These are phyloP conservation scores for Starmerella floricola DNA, from an alignment of 805 yeast species.

Conservation along the genomic window DNA sequence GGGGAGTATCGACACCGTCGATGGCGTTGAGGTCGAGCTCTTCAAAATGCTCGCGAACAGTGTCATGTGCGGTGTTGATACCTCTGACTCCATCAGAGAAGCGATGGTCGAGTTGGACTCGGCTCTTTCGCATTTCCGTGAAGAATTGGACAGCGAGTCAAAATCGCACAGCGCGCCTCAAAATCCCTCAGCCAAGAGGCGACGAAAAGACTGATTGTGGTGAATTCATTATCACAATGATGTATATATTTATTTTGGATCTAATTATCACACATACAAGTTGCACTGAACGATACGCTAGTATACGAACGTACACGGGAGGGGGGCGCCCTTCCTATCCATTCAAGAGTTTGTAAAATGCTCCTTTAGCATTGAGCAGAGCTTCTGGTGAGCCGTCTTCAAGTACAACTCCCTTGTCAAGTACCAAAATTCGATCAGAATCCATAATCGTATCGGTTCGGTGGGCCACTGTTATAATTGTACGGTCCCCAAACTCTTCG, in stretches of 20 bases:
- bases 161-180: too few species aligned
- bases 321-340: too few species aligned
- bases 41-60: conserved; percentile 12
- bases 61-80: conserved; percentile 1
- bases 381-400: conserved; percentile 58
- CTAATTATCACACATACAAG: too few species aligned
- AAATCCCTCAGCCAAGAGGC: neutral
- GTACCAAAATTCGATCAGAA: conserved; percentile 57
- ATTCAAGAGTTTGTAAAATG: conserved; percentile 14
- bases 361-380: conserved; percentile 43
- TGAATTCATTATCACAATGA: neutral
- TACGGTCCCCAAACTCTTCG: conserved; percentile 50
- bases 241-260: too few species aligned
- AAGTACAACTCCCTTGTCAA: conserved; percentile 30
- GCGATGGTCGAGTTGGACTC: neutral
- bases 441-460: conserved; percentile 55
- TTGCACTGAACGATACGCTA: too few species aligned
- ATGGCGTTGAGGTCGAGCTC: conserved; percentile 8
- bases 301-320: too few species aligned
- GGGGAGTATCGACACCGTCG: neutral
- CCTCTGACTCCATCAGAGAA: neutral
- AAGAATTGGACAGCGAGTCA: too few species aligned
- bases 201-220: neutral
- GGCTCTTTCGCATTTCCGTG: neutral
- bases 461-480: conserved; percentile 73